Percentiles rank a stretch among this genome's conserved stretches.
Conservation (phyloP, 768 basidiomycete species). For the Suillus discolor region DNA sequence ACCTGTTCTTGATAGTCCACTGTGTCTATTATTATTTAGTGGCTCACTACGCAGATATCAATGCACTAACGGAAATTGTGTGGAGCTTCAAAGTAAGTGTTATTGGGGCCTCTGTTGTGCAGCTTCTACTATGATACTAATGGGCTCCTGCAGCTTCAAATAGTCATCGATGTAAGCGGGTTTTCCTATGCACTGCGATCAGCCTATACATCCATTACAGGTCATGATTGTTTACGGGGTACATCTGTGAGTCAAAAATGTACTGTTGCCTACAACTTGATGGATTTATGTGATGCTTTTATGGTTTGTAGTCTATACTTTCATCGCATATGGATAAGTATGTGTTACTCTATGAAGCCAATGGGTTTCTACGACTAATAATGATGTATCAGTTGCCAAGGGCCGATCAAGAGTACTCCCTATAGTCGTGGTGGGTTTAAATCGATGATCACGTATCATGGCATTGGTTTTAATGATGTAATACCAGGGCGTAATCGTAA, state of each 20-base stretch:
- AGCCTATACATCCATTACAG: neutral
- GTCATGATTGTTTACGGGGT: neutral
- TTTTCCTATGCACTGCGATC: neutral
- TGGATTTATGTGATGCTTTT: neutral
- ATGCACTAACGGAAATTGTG: slow-evolving; percentile 1
- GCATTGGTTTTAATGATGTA: neutral
- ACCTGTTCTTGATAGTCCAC: neutral
- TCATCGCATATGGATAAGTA: slow-evolving; percentile 2
- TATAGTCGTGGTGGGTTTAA: neutral
- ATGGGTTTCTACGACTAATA: neutral
- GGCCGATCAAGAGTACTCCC: neutral
- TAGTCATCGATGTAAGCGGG: neutral
- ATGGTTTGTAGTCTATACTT: neutral
- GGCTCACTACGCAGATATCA: neutral
- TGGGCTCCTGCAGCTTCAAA: neutral
- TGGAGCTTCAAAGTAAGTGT: slow-evolving; percentile 7
- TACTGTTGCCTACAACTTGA: neutral
- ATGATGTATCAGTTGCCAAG: neutral
- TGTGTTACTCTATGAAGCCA: neutral
- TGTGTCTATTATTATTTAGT: slow-evolving; percentile 1
- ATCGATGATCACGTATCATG: neutral
- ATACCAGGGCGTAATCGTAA: neutral
- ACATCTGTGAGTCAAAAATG: neutral
- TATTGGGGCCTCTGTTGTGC: neutral
- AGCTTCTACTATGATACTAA: neutral